A percentile compares a stretch with the other conserved stretches of the same genome.
phyloP scores from a whole-genome alignment of 2,329 filamentous ascomycete species.

The Leptosphaerulina australis region DNA sequence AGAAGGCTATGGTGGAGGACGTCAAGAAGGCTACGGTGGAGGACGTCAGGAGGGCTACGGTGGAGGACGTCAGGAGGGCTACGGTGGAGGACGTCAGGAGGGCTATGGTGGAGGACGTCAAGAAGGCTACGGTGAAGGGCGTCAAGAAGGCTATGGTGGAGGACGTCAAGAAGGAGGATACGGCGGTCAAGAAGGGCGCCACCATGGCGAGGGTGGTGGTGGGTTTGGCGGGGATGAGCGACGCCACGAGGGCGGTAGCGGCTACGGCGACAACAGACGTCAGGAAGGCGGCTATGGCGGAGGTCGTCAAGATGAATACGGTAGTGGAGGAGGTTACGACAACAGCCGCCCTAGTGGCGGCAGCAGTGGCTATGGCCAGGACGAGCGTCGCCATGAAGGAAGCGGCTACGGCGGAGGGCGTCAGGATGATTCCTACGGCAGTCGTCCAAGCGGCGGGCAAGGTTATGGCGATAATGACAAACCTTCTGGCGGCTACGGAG shows the following conservation, averaged over 20 bases:
- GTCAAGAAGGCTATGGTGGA: conserved; percentile 12
- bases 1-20: conserved; percentile 7
- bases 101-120: neutral
- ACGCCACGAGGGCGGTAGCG: conserved; percentile 20
- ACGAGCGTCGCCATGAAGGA: conserved; percentile 25
- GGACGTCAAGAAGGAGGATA: conserved; percentile 10
- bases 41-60: conserved; percentile 10
- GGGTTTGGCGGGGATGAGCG: conserved; percentile 18
- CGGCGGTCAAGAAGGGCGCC: too few species aligned
- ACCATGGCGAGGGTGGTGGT: too few species aligned
- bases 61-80: neutral
- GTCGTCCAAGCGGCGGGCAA: conserved; percentile 7
- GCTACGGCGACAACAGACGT: conserved; percentile 18
- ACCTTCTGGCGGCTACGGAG: conserved; percentile 27
- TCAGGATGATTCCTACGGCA: conserved; percentile 23
- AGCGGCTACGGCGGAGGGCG: conserved; percentile 19
- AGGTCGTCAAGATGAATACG: conserved; percentile 7
- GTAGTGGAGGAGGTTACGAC: conserved; percentile 8
- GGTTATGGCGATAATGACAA: conserved; percentile 29
- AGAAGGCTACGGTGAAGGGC: neutral
- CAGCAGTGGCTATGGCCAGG: conserved; percentile 24
- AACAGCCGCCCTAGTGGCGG: conserved; percentile 22
- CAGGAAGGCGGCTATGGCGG: conserved; percentile 16
- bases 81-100: conserved; percentile 4
- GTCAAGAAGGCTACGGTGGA: conserved; percentile 13